phyloP scores from a whole-genome alignment of 371 early-diverging fungal species.

The Blakeslea trispora region DNA sequence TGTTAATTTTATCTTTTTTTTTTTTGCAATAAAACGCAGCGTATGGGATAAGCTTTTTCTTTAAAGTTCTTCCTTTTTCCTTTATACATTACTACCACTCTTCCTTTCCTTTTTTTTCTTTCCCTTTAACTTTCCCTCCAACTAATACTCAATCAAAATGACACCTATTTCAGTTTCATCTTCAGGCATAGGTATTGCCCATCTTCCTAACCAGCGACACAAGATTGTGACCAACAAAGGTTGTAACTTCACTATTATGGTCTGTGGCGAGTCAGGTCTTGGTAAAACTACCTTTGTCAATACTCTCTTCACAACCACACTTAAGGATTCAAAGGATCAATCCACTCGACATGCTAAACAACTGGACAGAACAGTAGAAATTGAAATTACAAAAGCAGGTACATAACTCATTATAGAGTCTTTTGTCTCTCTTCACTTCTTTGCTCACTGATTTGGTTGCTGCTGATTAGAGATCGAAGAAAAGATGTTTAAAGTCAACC shows the following conservation, averaged over 20 bases:
- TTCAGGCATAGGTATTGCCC: conserved; percentile 90
- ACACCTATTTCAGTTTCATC: conserved; percentile 54
- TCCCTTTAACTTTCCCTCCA: conserved; percentile 6
- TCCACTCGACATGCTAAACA: conserved; percentile 55
- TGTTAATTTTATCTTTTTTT: conserved; percentile 10
- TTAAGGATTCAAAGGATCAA: conserved; percentile 67
- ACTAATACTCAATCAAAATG: conserved; percentile 27
- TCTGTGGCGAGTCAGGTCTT: conserved; percentile 78
- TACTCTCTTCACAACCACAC: conserved; percentile 73
- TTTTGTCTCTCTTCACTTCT: conserved; percentile 7
- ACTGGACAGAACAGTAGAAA: conserved; percentile 75
- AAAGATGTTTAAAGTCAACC: conserved; percentile 91
- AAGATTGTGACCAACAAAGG: conserved; percentile 93
- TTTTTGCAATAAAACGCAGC: not conserved
- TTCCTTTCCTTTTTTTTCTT: conserved; percentile 7
- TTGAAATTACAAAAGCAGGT: conserved; percentile 79
- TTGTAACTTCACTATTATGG: conserved; percentile 92
- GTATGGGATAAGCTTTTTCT: not conserved
- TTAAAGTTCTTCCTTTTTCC: conserved; percentile 1
- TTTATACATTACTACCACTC: not conserved
- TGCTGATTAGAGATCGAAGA: conserved; percentile 91
- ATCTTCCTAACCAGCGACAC: conserved; percentile 97
- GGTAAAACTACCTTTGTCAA: conserved; percentile 89
- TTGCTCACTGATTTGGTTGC: too few species aligned
- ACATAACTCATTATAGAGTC: conserved; percentile 1